phyloP scores from a whole-genome alignment of 164 flowering plant genomes.

The Pachysandra terminalis region DNA sequence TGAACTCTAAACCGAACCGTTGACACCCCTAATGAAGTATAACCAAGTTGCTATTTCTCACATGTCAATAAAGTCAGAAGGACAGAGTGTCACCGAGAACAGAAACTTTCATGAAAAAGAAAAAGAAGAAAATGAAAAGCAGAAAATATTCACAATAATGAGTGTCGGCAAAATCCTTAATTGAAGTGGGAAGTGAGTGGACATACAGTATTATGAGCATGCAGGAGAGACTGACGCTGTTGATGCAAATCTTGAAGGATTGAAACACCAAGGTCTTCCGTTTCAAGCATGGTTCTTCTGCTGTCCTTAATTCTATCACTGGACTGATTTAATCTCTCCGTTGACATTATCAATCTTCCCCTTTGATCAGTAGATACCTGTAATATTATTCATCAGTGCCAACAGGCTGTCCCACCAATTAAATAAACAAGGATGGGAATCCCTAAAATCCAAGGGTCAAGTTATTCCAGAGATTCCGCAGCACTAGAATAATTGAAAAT shows the following conservation, averaged over 20 bases:
- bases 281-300: constrained; percentile 68
- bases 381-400: not conserved
- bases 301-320: constrained; percentile 56
- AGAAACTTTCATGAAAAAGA: not conserved
- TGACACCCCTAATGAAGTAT: no score
- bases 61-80: not conserved
- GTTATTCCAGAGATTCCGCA: not conserved
- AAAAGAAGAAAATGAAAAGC: not conserved
- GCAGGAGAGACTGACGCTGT: constrained; percentile 62
- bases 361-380: constrained; percentile 66
- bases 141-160: not conserved
- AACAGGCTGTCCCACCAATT: not conserved
- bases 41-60: not conserved
- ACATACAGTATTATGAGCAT: constrained; percentile 49
- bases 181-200: not conserved
- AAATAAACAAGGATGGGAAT: not conserved
- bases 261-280: constrained; percentile 77
- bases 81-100: no score
- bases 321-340: constrained; percentile 43
- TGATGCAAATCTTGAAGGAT: constrained; percentile 63
- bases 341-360: constrained; percentile 42
- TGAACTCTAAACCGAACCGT: no score
- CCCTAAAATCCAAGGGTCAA: not conserved
- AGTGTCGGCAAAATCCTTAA: not conserved
- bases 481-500: not conserved